Evolutionary conservation across 176 grass and related monocot species (phyloP).

Genomic region (Musa itinerans): DNA sequence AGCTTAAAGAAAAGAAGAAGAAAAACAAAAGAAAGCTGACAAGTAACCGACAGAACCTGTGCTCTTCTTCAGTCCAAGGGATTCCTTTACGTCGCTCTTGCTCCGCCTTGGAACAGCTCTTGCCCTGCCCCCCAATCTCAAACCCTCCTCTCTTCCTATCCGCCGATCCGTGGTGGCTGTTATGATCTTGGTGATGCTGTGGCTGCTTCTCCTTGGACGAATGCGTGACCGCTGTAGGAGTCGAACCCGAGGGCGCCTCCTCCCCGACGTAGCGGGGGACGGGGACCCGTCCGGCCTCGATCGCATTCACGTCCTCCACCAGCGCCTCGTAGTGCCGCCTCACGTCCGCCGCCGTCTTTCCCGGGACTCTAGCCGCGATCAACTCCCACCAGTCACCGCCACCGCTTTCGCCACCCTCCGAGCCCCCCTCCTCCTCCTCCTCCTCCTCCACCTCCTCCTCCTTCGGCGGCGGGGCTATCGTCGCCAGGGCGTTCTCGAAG

Average conservation of each 20-base stretch:
- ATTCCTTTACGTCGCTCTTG: conserved; percentile 93
- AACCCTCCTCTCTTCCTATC: conserved; percentile 26
- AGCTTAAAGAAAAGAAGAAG: not conserved
- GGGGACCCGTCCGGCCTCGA: conserved; percentile 68
- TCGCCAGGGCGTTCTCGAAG: conserved; percentile 82
- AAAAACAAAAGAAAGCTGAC: not conserved
- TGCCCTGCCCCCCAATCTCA: conserved; percentile 36
- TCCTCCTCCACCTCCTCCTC: conserved; percentile 31
- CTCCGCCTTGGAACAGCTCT: conserved; percentile 74
- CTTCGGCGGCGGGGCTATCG: conserved; percentile 15
- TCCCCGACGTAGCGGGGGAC: conserved; percentile 51
- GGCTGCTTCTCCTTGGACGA: conserved; percentile 16
- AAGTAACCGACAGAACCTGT: conserved; percentile 35
- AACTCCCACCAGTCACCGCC: conserved; percentile 45
- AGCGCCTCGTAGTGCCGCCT: conserved; percentile 67
- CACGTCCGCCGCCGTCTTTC: conserved; percentile 61
- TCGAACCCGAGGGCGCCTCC: conserved; percentile 30
- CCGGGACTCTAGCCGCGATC: conserved; percentile 45
- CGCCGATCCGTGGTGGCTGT: conserved; percentile 25
- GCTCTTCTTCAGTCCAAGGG: conserved; percentile 98
- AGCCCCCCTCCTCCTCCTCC: conserved; percentile 35
- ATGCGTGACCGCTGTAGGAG: not conserved
- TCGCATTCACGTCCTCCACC: conserved; percentile 71
- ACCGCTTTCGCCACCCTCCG: conserved; percentile 32
- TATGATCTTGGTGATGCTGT: conserved; percentile 1